These are phyloP conservation scores for Strobilomyces dryophilus DNA, from an alignment of 768 basidiomycete genomes.

Conservation along the genomic window DNA sequence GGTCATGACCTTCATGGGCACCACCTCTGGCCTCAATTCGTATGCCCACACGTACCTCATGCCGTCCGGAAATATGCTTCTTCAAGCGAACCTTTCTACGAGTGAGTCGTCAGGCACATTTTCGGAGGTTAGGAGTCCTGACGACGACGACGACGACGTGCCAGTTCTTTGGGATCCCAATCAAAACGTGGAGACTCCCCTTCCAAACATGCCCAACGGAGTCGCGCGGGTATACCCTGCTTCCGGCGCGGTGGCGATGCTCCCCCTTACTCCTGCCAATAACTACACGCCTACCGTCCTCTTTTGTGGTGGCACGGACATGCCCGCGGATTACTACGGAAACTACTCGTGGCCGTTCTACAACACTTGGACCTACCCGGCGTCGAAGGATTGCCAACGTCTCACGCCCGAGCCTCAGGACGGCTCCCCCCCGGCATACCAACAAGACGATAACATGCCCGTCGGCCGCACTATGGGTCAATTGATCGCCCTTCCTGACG, in stretches of 20 bases:
- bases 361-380: constrained; percentile 69
- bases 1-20: constrained; percentile 59
- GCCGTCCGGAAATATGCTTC: constrained; percentile 68
- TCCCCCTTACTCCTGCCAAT: constrained; percentile 87
- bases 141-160: not conserved
- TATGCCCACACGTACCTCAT: constrained; percentile 72
- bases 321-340: constrained; percentile 70
- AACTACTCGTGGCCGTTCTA: constrained; percentile 70
- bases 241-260: constrained; percentile 83
- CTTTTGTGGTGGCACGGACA: constrained; percentile 87
- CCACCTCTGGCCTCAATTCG: constrained; percentile 71
- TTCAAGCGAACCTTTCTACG: constrained; percentile 74
- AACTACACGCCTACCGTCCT: constrained; percentile 81
- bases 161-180: constrained; percentile 50
- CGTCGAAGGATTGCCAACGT: constrained; percentile 71
- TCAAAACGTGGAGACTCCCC: constrained; percentile 52
- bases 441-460: constrained; percentile 72
- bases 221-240: constrained; percentile 87
- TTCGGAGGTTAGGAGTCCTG: not conserved
- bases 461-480: constrained; percentile 41
- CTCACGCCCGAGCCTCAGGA: constrained; percentile 75
- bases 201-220: constrained; percentile 69
- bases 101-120: constrained; percentile 39
- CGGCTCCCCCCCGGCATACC: constrained; percentile 56
- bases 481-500: constrained; percentile 64